Conservation (phyloP, 768 basidiomycete species). For the Serendipita indica region DNA sequence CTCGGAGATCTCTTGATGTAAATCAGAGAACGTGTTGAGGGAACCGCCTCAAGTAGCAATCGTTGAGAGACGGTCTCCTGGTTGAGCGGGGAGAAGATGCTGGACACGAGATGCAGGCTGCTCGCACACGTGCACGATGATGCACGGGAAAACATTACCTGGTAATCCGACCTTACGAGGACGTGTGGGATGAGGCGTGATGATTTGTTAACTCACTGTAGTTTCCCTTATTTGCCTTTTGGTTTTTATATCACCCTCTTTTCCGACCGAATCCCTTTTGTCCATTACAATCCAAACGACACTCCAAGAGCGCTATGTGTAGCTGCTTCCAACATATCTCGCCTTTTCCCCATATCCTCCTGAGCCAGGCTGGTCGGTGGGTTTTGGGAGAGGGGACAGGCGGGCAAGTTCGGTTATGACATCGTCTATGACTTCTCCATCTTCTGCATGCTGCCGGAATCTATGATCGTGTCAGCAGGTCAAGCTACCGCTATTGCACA, state of each 20-base stretch:
- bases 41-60: too few species aligned
- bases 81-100: neutral
- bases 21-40: neutral
- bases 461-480: neutral
- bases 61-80: neutral
- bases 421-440: neutral
- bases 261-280: neutral
- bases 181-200: neutral
- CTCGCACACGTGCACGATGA: neutral
- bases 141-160: neutral
- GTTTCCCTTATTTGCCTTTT: neutral
- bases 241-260: slow-evolving; percentile 10
- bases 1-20: slow-evolving; percentile 50
- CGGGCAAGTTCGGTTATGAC: neutral
- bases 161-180: neutral
- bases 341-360: too few species aligned
- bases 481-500: neutral
- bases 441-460: neutral
- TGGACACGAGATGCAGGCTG: neutral
- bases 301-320: neutral
- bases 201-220: neutral
- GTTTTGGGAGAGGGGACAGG: too few species aligned
- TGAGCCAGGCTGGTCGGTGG: too few species aligned
- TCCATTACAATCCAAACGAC: neutral
- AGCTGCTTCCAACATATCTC: too few species aligned